phyloP scores from a whole-genome alignment of 352 stramenopile genomes.

The Blastocystis sp. region DNA sequence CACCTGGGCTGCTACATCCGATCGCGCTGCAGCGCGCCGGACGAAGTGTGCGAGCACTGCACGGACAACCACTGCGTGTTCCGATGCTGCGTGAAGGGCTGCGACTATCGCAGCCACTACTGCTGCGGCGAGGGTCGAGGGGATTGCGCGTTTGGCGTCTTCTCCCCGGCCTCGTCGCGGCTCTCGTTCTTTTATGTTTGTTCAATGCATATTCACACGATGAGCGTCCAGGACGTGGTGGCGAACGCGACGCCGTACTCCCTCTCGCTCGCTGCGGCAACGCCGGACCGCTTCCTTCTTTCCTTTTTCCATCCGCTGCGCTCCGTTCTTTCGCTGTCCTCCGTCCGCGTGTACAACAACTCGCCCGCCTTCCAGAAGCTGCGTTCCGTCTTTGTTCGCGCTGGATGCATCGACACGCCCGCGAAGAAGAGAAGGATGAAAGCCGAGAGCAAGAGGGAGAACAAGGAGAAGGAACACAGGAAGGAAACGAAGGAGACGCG shows the following conservation, averaged over 20 bases:
- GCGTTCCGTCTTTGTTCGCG: neutral
- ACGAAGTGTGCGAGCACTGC: neutral
- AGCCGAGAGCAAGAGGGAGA: too few species aligned
- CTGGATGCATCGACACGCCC: neutral
- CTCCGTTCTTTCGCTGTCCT: neutral
- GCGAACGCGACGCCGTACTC: neutral
- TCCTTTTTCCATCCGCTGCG: neutral
- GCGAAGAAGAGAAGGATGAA: neutral
- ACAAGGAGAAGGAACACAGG: neutral
- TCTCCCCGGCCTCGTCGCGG: too few species aligned
- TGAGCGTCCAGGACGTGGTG: neutral
- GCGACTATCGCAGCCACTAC: neutral
- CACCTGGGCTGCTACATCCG: neutral
- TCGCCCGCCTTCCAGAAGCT: neutral
- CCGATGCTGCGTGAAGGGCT: neutral
- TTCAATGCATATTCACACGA: neutral
- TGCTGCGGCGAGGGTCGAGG: neutral
- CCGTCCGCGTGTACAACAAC: slow-evolving; percentile 7
- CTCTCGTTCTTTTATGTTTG: neutral
- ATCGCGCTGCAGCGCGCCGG: too few species aligned
- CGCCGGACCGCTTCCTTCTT: neutral
- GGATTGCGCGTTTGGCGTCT: neutral
- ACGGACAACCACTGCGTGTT: neutral
- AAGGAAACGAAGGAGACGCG: neutral
- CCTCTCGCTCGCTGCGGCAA: neutral